Conservation (phyloP, 345 rosid genomes). For the Salix suchowensis region DNA sequence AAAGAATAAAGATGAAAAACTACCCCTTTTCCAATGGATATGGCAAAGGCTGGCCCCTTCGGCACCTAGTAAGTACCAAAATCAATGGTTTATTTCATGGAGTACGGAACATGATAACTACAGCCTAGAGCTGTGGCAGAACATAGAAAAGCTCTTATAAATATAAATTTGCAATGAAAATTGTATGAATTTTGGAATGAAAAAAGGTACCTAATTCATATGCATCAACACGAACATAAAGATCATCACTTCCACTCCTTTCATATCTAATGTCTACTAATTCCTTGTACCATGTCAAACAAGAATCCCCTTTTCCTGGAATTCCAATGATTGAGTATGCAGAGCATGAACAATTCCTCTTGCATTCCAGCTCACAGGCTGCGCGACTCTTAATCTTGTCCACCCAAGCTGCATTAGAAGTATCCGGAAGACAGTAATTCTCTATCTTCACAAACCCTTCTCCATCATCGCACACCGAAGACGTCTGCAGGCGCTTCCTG, state of each 20-base stretch:
- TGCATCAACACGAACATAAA: too few relatives aligned
- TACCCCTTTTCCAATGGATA: too few relatives aligned
- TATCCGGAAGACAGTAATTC: neutral
- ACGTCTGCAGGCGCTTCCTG: neutral
- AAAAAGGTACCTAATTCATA: too few relatives aligned
- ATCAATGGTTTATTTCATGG: too few relatives aligned
- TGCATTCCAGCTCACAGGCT: slow-evolving; percentile 4
- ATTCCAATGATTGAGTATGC: slow-evolving; percentile 1
- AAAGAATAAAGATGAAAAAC: too few relatives aligned
- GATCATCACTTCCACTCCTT: neutral
- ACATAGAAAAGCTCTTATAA: too few relatives aligned
- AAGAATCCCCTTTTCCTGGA: neutral
- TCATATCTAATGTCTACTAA: slow-evolving; percentile 2
- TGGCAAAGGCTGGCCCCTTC: too few relatives aligned
- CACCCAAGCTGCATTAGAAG: neutral
- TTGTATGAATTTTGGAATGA: too few relatives aligned
- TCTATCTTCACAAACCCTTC: neutral
- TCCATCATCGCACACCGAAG: neutral
- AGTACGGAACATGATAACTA: too few relatives aligned
- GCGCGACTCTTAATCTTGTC: neutral
- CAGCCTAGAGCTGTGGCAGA: too few relatives aligned
- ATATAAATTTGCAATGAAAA: too few relatives aligned
- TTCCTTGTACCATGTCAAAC: slow-evolving; percentile 9
- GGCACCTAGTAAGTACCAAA: too few relatives aligned
- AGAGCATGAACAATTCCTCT: slow-evolving; percentile 1